Percentiles rank a stretch among this genome's conserved stretches.
These are phyloP conservation scores for Hemileccinum impolitum DNA, from an alignment of 768 basidiomycete genomes.

Conservation along the genomic window DNA sequence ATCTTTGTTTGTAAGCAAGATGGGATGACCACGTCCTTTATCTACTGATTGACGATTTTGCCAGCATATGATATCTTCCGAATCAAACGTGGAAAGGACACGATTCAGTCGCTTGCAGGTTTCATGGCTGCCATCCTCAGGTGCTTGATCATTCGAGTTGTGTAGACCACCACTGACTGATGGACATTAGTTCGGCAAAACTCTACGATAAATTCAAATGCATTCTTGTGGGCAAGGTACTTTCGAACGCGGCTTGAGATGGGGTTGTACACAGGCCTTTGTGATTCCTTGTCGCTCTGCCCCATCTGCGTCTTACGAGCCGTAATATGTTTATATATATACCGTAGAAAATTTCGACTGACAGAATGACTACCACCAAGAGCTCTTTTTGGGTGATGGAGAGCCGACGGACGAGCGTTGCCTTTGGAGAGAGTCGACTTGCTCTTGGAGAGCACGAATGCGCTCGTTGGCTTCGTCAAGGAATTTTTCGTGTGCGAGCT, in stretches of 20 bases:
- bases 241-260: constrained; percentile 22
- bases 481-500: constrained; percentile 68
- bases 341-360: constrained; percentile 7
- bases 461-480: constrained; percentile 56
- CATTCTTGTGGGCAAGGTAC: constrained; percentile 49
- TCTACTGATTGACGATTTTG: constrained; percentile 6
- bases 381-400: constrained; percentile 2
- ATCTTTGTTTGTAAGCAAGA: constrained; percentile 74
- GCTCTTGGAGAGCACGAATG: constrained; percentile 54
- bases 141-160: constrained; percentile 37
- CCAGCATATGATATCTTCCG: constrained; percentile 79
- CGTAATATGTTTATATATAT: constrained; percentile 9
- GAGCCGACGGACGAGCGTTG: constrained; percentile 3
- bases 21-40: constrained; percentile 17
- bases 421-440: constrained; percentile 44
- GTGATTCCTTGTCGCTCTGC: not conserved
- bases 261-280: not conserved
- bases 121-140: constrained; percentile 70
- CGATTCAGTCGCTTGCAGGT: constrained; percentile 64
- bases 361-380: constrained; percentile 17
- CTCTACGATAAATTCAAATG: constrained; percentile 71
- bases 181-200: constrained; percentile 57
- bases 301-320: too few species aligned
- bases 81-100: constrained; percentile 55
- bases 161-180: constrained; percentile 1